Evolutionary conservation across 2,329 filamentous ascomycete genomes (phyloP).

Genomic region (Apiospora koreana): DNA sequence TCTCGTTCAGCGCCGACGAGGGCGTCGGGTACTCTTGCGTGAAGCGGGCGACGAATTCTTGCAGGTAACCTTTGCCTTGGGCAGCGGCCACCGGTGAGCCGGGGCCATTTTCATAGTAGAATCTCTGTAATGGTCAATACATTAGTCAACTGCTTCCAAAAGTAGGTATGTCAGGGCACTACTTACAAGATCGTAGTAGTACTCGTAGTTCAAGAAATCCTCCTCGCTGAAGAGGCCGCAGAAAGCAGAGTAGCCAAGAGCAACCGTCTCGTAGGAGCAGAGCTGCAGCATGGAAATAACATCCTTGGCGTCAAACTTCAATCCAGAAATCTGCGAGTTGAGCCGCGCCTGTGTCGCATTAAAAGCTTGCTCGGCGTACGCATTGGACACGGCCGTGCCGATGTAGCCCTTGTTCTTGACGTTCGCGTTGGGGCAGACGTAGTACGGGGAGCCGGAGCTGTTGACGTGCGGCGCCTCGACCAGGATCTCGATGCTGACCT

Average conservation of each 20-base stretch:
- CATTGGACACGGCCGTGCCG: slow-evolving; percentile 23
- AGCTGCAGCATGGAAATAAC: slow-evolving; percentile 41
- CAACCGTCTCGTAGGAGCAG: slow-evolving; percentile 35
- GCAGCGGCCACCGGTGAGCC: slow-evolving; percentile 35
- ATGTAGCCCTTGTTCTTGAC: slow-evolving; percentile 25
- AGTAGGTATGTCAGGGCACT: neutral
- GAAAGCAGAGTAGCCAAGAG: slow-evolving; percentile 44
- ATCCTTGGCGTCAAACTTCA: slow-evolving; percentile 35
- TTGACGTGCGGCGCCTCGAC: slow-evolving; percentile 31
- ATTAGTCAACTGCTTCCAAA: neutral
- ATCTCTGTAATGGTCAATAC: slow-evolving; percentile 20
- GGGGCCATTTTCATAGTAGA: slow-evolving; percentile 35
- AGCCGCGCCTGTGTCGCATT: slow-evolving; percentile 30
- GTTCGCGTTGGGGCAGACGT: slow-evolving; percentile 29
- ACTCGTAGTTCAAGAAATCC: slow-evolving; percentile 45
- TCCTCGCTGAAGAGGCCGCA: slow-evolving; percentile 42
- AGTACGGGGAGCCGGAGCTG: slow-evolving; percentile 32
- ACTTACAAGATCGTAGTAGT: slow-evolving; percentile 43
- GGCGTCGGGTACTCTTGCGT: slow-evolving; percentile 29
- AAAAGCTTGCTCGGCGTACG: slow-evolving; percentile 29
- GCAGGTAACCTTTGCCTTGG: slow-evolving; percentile 33
- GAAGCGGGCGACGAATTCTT: slow-evolving; percentile 35
- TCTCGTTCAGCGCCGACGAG: slow-evolving; percentile 31
- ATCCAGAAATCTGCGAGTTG: slow-evolving; percentile 30
- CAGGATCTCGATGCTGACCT: slow-evolving; percentile 36